Conservation (phyloP, 305 asterid species). For the Withania somnifera region DNA sequence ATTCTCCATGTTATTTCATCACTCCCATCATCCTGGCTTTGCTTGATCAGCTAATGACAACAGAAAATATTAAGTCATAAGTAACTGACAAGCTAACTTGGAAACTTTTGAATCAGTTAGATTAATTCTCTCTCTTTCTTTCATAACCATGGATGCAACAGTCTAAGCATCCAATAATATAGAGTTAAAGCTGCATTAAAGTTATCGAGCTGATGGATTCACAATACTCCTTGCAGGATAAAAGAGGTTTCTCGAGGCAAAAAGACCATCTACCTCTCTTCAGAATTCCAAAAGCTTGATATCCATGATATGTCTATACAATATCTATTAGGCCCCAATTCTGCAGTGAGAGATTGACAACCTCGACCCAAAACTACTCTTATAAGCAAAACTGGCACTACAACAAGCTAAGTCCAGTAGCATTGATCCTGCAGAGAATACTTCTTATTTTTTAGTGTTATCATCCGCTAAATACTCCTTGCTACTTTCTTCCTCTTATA, state of each 20-base stretch:
- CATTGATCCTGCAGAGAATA: neutral
- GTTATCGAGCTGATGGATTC: neutral
- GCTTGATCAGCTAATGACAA: constrained; percentile 62
- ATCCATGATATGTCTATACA: neutral
- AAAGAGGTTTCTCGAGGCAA: neutral
- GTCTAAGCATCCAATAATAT: neutral
- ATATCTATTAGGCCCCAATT: neutral
- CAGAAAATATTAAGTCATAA: constrained; percentile 4
- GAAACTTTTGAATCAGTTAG: neutral
- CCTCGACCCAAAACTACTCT: neutral
- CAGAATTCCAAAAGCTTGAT: neutral
- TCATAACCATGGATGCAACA: neutral
- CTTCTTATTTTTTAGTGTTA: neutral
- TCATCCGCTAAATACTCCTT: neutral
- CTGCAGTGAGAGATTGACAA: neutral
- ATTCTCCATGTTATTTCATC: constrained; percentile 90
- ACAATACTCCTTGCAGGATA: neutral
- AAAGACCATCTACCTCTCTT: neutral
- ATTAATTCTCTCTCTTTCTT: neutral
- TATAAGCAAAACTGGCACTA: neutral
- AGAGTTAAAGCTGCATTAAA: neutral
- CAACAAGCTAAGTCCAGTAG: neutral
- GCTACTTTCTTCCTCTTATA: neutral
- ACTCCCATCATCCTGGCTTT: constrained; percentile 83
- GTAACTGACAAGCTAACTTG: neutral